Percentiles rank a stretch among this genome's conserved stretches.
Evolutionary conservation across 164 flowering plant genomes (phyloP).

Genomic region (Stephania japonica): DNA sequence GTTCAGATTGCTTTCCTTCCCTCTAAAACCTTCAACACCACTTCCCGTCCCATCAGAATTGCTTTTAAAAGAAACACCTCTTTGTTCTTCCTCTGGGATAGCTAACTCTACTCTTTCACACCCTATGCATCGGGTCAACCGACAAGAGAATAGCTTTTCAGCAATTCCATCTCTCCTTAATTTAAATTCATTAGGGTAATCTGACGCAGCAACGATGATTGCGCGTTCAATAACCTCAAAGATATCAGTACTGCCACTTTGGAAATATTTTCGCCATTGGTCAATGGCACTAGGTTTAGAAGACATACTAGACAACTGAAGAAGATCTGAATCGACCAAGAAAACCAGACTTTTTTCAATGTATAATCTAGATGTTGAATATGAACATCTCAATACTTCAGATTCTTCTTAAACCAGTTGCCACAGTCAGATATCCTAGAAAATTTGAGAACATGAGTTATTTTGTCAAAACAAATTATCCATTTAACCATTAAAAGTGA

Average conservation of each 20-base stretch:
- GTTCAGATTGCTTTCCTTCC: constrained; percentile 52
- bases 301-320: constrained; percentile 8
- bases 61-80: constrained; percentile 22
- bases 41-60: constrained; percentile 23
- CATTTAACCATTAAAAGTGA: not conserved
- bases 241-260: constrained; percentile 21
- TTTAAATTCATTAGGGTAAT: constrained; percentile 31
- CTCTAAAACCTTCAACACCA: constrained; percentile 20
- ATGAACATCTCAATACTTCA: not conserved
- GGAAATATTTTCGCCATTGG: constrained; percentile 34
- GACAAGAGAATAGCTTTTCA: constrained; percentile 26
- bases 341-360: not conserved
- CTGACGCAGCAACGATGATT: constrained; percentile 30
- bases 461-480: not conserved
- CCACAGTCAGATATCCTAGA: not conserved
- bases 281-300: constrained; percentile 20
- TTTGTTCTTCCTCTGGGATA: constrained; percentile 20
- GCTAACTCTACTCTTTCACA: constrained; percentile 25
- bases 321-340: not conserved
- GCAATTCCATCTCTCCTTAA: constrained; percentile 30
- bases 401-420: not conserved
- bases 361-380: not conserved
- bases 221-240: constrained; percentile 34
- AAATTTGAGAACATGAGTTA: not conserved
- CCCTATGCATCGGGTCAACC: constrained; percentile 20